Conservation (phyloP, 1,139 yeast species). For the Scheffersomyces insectosa region DNA sequence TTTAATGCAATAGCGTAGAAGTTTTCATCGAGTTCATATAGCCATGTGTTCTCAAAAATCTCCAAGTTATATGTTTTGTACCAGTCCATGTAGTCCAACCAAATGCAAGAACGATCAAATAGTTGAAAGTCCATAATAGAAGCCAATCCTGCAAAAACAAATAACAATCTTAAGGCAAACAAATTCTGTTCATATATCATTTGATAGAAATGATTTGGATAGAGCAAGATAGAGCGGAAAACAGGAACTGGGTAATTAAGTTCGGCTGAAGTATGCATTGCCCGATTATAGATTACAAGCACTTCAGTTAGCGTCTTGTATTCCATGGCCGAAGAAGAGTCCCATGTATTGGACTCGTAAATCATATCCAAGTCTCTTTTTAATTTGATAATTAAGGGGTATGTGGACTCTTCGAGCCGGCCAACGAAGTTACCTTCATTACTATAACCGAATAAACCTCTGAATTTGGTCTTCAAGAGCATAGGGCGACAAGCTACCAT, state of each 20-base stretch:
- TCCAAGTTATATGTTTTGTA: slow-evolving; percentile 16
- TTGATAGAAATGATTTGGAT: slow-evolving; percentile 17
- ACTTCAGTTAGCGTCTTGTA: slow-evolving; percentile 9
- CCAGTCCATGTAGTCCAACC: slow-evolving; percentile 30
- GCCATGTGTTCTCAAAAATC: slow-evolving; percentile 15
- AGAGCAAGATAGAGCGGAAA: slow-evolving; percentile 27
- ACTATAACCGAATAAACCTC: slow-evolving; percentile 8
- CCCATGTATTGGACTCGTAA: slow-evolving; percentile 6
- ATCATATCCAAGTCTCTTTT: slow-evolving; percentile 9
- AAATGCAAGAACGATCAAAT: slow-evolving; percentile 19
- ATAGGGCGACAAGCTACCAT: slow-evolving; percentile 3
- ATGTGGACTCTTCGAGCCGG: slow-evolving; percentile 5
- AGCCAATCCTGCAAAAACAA: slow-evolving; percentile 20
- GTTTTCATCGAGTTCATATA: slow-evolving; percentile 13
- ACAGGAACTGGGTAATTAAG: slow-evolving; percentile 29
- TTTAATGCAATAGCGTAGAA: slow-evolving; percentile 10
- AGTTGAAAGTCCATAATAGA: slow-evolving; percentile 24
- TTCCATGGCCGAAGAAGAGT: slow-evolving; percentile 8
- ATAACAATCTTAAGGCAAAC: slow-evolving; percentile 28
- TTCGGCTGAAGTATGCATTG: slow-evolving; percentile 14
- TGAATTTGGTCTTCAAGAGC: slow-evolving; percentile 5
- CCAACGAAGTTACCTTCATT: slow-evolving; percentile 2
- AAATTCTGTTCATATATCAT: slow-evolving; percentile 20
- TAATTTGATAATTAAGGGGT: slow-evolving; percentile 20
- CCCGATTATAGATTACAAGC: slow-evolving; percentile 14